phyloP scores from a whole-genome alignment of 352 stramenopile species.

The Globisporangium nunn region DNA sequence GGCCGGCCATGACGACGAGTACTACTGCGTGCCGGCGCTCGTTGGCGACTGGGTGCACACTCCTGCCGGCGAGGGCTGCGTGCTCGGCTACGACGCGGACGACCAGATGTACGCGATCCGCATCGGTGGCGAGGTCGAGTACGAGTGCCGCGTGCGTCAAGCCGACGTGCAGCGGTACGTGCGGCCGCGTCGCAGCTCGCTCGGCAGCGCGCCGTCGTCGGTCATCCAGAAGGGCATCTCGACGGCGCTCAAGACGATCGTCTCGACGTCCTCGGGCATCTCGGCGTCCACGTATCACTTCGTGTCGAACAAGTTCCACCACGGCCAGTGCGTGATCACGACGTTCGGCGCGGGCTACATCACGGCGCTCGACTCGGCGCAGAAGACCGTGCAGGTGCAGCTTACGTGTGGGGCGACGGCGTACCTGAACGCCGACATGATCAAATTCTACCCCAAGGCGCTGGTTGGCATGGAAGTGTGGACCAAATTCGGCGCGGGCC shows the following conservation, averaged over 20 bases:
- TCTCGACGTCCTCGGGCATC: conserved; percentile 43
- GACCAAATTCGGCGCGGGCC: conserved; percentile 65
- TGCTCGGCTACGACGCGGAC: conserved; percentile 40
- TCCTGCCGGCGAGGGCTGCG: conserved; percentile 40
- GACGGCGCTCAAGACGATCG: conserved; percentile 49
- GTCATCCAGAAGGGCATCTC: conserved; percentile 39
- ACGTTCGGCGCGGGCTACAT: conserved; percentile 59
- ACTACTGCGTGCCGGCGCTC: conserved; percentile 48
- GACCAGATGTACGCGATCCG: conserved; percentile 50
- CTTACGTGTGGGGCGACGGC: conserved; percentile 54
- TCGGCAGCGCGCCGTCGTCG: conserved; percentile 21
- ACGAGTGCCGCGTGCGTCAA: conserved; percentile 28
- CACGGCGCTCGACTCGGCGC: conserved; percentile 39
- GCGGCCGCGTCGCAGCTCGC: conserved; percentile 25
- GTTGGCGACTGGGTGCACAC: conserved; percentile 50
- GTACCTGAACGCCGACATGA: conserved; percentile 49
- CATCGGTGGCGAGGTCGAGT: conserved; percentile 27
- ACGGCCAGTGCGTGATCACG: conserved; percentile 69
- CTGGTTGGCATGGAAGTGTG: conserved; percentile 67
- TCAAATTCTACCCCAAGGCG: conserved; percentile 66
- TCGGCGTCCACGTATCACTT: conserved; percentile 43
- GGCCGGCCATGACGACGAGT: conserved; percentile 29
- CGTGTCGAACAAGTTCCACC: conserved; percentile 63
- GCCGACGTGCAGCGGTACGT: conserved; percentile 35
- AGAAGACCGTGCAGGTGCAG: conserved; percentile 49